These are phyloP conservation scores for Globisporangium cederbergense DNA, from an alignment of 352 stramenopile genomes.

Conservation along the genomic window DNA sequence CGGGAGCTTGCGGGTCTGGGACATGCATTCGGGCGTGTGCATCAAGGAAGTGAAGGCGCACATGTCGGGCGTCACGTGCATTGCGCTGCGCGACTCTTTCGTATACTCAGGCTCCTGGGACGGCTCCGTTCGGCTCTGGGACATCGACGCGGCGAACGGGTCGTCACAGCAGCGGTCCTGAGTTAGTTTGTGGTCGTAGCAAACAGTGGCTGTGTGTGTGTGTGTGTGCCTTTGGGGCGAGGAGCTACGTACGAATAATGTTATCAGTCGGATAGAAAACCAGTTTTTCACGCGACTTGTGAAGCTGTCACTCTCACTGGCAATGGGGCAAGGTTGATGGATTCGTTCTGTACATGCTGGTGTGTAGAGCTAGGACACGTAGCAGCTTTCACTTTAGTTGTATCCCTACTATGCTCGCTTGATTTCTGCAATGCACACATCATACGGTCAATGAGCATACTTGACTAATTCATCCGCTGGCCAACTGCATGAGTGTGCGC, in stretches of 20 bases:
- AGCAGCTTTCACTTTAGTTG: background rate
- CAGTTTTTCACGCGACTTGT: background rate
- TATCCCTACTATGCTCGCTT: constrained; percentile 35
- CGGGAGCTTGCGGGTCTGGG: constrained; percentile 65
- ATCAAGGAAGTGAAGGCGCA: constrained; percentile 56
- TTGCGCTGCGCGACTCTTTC: constrained; percentile 54
- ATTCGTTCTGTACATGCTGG: background rate
- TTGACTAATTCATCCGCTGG: too few relatives aligned
- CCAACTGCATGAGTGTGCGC: too few relatives aligned
- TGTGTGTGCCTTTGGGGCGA: background rate
- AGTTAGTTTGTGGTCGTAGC: background rate
- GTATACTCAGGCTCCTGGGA: constrained; percentile 79
- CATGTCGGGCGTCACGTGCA: constrained; percentile 57
- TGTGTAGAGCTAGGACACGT: background rate
- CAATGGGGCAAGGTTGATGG: background rate
- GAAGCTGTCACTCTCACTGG: background rate
- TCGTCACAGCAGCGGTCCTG: constrained; percentile 8
- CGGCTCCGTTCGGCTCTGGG: constrained; percentile 63
- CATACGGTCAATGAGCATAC: background rate
- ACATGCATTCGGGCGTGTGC: constrained; percentile 76
- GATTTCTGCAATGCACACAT: constrained; percentile 37
- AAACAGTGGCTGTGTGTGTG: background rate
- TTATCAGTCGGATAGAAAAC: background rate
- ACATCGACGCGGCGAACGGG: constrained; percentile 34
- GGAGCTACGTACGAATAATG: background rate